Evolutionary conservation across 1,284 basidiomycete genomes (phyloP).

Genomic region (Pulchroboletus neoregius): DNA sequence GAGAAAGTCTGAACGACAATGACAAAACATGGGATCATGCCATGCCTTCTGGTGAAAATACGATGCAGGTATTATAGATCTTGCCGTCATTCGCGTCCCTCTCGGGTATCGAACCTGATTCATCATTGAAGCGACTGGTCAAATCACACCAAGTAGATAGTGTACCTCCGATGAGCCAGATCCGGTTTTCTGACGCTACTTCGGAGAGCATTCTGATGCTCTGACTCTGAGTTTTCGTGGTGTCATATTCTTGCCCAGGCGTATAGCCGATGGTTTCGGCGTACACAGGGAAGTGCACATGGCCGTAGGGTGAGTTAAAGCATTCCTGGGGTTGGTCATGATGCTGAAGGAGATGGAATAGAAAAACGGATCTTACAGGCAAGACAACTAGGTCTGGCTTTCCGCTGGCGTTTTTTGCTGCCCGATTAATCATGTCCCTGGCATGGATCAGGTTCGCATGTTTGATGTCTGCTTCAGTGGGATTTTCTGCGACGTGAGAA

Average conservation of each 20-base stretch:
- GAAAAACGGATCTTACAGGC: constrained; percentile 55
- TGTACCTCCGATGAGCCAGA: constrained; percentile 90
- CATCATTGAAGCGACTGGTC: neutral
- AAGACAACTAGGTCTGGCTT: constrained; percentile 84
- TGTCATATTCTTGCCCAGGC: constrained; percentile 54
- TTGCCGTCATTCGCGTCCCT: constrained; percentile 59
- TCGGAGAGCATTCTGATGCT: constrained; percentile 81
- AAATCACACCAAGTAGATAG: neutral
- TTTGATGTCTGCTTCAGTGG: constrained; percentile 43
- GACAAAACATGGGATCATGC: neutral
- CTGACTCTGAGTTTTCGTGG: constrained; percentile 61
- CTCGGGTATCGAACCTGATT: constrained; percentile 85
- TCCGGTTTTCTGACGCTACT: constrained; percentile 75
- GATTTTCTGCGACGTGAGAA: constrained; percentile 40
- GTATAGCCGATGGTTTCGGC: constrained; percentile 75
- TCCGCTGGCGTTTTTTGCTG: constrained; percentile 45
- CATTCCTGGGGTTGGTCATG: constrained; percentile 63
- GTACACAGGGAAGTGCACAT: constrained; percentile 78
- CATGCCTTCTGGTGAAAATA: constrained; percentile 82
- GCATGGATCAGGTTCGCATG: constrained; percentile 75
- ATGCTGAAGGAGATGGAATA: neutral
- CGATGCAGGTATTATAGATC: constrained; percentile 91
- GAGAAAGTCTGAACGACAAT: constrained; percentile 1
- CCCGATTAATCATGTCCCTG: constrained; percentile 70
- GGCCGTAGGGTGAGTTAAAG: constrained; percentile 97